These are phyloP conservation scores for Tylopilus intermedius DNA, from an alignment of 768 basidiomycete genomes.

Conservation along the genomic window DNA sequence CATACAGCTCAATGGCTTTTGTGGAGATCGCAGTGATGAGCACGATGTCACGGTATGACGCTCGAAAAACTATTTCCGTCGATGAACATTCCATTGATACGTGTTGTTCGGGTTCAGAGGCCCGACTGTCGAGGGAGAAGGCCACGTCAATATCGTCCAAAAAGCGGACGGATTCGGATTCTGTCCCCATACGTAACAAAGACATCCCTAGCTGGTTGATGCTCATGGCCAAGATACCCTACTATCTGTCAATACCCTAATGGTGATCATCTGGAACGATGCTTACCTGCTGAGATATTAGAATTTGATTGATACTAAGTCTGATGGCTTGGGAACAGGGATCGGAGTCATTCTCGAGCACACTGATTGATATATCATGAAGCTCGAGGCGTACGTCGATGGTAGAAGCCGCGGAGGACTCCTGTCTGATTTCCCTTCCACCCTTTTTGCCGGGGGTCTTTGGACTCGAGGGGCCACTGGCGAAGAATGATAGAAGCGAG, in stretches of 20 bases:
- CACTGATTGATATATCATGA: conserved; percentile 81
- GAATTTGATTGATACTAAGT: conserved; percentile 74
- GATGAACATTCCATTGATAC: conserved; percentile 78
- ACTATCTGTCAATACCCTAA: conserved; percentile 7
- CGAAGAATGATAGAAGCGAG: conserved; percentile 82
- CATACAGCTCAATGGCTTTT: conserved; percentile 79
- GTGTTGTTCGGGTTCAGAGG: conserved; percentile 63
- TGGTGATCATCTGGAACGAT: neutral
- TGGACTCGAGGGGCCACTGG: conserved; percentile 43
- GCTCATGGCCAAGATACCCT: conserved; percentile 80
- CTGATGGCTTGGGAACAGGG: conserved; percentile 80
- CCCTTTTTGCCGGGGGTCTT: conserved; percentile 11
- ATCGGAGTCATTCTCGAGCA: conserved; percentile 81
- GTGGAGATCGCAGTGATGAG: conserved; percentile 84
- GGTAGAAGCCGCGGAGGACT: conserved; percentile 9
- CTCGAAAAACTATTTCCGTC: conserved; percentile 85
- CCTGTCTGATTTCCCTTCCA: conserved; percentile 12
- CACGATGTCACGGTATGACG: conserved; percentile 91
- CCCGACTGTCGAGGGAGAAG: conserved; percentile 80
- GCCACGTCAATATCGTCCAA: conserved; percentile 90
- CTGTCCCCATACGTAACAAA: conserved; percentile 78
- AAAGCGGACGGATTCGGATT: conserved; percentile 81
- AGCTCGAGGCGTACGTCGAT: conserved; percentile 79
- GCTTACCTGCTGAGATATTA: conserved; percentile 86
- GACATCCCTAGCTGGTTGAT: conserved; percentile 90